phyloP scores from a whole-genome alignment of 495 filamentous ascomycete species.

The Penicillium subrubescens region DNA sequence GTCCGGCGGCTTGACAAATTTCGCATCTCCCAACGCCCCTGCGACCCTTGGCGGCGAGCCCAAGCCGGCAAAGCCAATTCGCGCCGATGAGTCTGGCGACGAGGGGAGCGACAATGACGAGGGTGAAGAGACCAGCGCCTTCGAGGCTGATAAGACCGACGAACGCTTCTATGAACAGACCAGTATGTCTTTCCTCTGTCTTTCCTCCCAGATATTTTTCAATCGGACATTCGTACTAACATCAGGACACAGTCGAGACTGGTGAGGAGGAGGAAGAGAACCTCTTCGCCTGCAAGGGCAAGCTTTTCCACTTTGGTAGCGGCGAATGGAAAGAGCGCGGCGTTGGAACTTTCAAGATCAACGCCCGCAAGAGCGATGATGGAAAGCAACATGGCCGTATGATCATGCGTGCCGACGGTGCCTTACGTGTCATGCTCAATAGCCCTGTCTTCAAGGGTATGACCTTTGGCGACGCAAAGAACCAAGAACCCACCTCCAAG shows the following conservation, averaged over 20 bases:
- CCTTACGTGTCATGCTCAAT: constrained; percentile 84
- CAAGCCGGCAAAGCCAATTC: constrained; percentile 68
- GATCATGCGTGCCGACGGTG: constrained; percentile 86
- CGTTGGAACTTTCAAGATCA: constrained; percentile 79
- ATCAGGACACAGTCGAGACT: constrained; percentile 60
- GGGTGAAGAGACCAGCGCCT: constrained; percentile 48
- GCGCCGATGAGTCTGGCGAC: constrained; percentile 65
- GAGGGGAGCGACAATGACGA: constrained; percentile 53
- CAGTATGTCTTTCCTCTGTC: constrained; percentile 54
- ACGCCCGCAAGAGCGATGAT: constrained; percentile 58
- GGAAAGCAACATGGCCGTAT: constrained; percentile 63
- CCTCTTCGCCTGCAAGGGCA: constrained; percentile 67
- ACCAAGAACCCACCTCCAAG: constrained; percentile 52
- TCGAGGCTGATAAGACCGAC: constrained; percentile 58
- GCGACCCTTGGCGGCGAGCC: constrained; percentile 54
- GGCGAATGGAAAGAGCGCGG: constrained; percentile 90
- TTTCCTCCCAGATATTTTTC: not conserved
- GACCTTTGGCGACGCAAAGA: constrained; percentile 62
- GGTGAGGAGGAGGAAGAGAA: constrained; percentile 69
- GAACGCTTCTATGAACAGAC: constrained; percentile 68
- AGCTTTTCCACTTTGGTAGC: constrained; percentile 72
- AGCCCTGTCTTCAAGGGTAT: constrained; percentile 72
- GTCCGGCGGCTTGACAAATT: constrained; percentile 61
- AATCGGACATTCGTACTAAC: constrained; percentile 9
- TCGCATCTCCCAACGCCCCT: constrained; percentile 64